Conservation (phyloP, 208 protist species). For the Willaertia magna region DNA sequence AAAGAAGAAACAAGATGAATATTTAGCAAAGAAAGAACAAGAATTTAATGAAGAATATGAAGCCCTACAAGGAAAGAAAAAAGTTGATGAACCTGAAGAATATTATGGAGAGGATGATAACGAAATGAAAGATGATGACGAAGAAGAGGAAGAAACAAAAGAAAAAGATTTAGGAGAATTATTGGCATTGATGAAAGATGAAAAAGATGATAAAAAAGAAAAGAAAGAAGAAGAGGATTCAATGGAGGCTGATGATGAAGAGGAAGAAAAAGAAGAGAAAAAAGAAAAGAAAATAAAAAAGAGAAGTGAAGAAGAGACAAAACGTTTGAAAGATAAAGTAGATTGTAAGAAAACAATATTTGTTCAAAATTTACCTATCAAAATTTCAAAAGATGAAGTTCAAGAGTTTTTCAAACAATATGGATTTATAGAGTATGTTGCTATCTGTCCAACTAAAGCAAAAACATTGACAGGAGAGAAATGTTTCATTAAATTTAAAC, state of each 20-base stretch:
- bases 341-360: constrained; percentile 1
- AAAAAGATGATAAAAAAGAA: not conserved
- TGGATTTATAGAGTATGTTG: not conserved
- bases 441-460: not conserved
- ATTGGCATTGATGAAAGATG: not conserved
- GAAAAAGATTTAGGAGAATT: no score
- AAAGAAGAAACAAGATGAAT: not conserved
- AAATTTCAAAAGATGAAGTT: not conserved
- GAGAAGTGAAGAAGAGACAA: not conserved
- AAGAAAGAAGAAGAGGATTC: not conserved
- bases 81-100: not conserved
- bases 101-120: not conserved
- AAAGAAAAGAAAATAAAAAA: not conserved
- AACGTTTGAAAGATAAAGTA: not conserved
- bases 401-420: not conserved
- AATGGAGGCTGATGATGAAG: not conserved
- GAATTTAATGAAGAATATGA: not conserved
- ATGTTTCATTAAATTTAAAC: not conserved
- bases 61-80: not conserved
- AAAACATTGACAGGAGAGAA: not conserved
- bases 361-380: not conserved
- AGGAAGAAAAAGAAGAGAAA: not conserved
- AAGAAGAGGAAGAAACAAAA: not conserved
- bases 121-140: not conserved
- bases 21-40: not conserved